A percentile compares a stretch with the other conserved stretches of the same genome.
phyloP scores from a whole-genome alignment of 164 flowering plant species.

The Santalum album region DNA sequence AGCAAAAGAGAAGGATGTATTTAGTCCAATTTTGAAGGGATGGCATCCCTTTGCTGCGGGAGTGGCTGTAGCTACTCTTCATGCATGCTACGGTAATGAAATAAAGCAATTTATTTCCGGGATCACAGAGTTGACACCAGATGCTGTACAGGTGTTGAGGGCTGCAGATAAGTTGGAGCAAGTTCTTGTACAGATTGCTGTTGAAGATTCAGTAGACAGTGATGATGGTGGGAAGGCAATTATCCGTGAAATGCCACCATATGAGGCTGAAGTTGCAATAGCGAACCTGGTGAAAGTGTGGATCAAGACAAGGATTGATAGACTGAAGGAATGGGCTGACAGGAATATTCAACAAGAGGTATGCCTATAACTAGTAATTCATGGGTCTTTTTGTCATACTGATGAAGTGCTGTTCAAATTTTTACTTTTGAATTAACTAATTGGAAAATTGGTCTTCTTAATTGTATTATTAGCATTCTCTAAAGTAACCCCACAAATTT shows the following conservation, averaged over 20 bases:
- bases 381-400: not conserved
- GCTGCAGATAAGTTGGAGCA: slow-evolving; percentile 5
- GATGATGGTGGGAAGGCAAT: slow-evolving; percentile 4
- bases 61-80: slow-evolving; percentile 4
- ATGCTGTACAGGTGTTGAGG: slow-evolving; percentile 1
- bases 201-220: slow-evolving; percentile 4
- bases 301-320: not conserved
- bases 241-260: slow-evolving; percentile 2
- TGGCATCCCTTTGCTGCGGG: slow-evolving; percentile 5
- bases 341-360: not conserved
- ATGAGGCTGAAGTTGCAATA: slow-evolving; percentile 5
- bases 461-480: not conserved
- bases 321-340: slow-evolving; percentile 2
- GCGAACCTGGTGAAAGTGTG: not conserved
- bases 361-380: not conserved
- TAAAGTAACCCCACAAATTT: not conserved
- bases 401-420: not conserved
- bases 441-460: too few relatives aligned
- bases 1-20: slow-evolving; percentile 1
- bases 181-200: slow-evolving; percentile 2
- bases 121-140: not conserved
- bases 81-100: slow-evolving; percentile 1
- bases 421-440: too few relatives aligned
- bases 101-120: slow-evolving; percentile 1
- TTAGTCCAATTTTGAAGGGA: slow-evolving; percentile 2